phyloP scores from a whole-genome alignment of 2,329 filamentous ascomycete genomes.

The Tothia fuscella region DNA sequence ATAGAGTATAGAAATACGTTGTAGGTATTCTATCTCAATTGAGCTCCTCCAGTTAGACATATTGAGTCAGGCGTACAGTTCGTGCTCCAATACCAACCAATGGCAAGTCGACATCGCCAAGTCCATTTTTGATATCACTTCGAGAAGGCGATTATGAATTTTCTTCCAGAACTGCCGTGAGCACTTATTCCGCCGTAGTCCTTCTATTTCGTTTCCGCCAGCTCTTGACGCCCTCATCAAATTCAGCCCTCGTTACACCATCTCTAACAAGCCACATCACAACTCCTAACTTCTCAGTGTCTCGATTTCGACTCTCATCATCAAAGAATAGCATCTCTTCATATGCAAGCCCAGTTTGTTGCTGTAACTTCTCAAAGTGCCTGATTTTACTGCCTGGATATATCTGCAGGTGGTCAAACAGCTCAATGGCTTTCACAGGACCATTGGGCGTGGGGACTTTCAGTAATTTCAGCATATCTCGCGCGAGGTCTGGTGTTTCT shows the following conservation, averaged over 20 bases:
- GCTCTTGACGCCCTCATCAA: conserved; percentile 66
- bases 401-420: conserved; percentile 48
- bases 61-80: too few relatives aligned
- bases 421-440: conserved; percentile 31
- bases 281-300: conserved; percentile 69
- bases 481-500: conserved; percentile 62
- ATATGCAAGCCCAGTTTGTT: conserved; percentile 57
- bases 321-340: conserved; percentile 94
- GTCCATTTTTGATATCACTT: too few relatives aligned
- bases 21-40: too few relatives aligned
- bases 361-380: conserved; percentile 66
- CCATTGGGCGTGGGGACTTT: conserved; percentile 34
- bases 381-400: conserved; percentile 71
- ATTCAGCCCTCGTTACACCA: conserved; percentile 62
- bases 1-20: too few relatives aligned
- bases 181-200: background rate
- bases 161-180: too few relatives aligned
- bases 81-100: too few relatives aligned
- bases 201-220: conserved; percentile 57
- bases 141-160: too few relatives aligned
- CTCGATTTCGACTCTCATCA: conserved; percentile 74
- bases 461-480: conserved; percentile 67
- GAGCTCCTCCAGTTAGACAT: too few relatives aligned
- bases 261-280: conserved; percentile 74
- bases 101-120: too few relatives aligned